Conservation (phyloP, 306 rosid species). For the Astragalus membranaceus region DNA sequence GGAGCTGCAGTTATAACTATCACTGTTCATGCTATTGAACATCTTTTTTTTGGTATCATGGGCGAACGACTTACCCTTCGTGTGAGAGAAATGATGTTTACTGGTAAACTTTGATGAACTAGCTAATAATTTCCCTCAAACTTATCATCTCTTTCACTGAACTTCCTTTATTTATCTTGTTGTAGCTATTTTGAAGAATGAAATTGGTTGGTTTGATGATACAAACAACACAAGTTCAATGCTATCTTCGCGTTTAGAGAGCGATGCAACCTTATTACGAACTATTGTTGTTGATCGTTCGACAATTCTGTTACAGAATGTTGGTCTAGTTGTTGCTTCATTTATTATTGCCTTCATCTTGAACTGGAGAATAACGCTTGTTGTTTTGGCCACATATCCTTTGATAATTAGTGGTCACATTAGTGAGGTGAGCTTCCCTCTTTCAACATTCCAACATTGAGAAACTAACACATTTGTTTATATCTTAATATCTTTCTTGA, state of each 20-base stretch:
- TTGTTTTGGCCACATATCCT: slow-evolving; percentile 88
- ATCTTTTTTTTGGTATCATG: slow-evolving; percentile 85
- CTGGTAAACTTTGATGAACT: slow-evolving; percentile 45
- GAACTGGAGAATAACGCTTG: slow-evolving; percentile 93
- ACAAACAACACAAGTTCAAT: slow-evolving; percentile 73
- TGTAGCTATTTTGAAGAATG: slow-evolving; percentile 92
- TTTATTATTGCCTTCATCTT: slow-evolving; percentile 78
- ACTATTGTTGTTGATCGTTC: slow-evolving; percentile 85
- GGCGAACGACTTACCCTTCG: slow-evolving; percentile 96
- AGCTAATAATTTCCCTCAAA: neutral
- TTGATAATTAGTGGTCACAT: slow-evolving; percentile 87
- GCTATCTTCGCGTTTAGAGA: slow-evolving; percentile 86
- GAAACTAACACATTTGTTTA: neutral
- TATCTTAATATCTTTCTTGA: neutral
- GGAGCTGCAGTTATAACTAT: slow-evolving; percentile 64
- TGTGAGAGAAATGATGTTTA: slow-evolving; percentile 80
- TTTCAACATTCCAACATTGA: neutral
- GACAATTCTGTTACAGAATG: slow-evolving; percentile 75
- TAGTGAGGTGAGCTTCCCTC: slow-evolving; percentile 86
- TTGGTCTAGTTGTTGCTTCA: slow-evolving; percentile 74
- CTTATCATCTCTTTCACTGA: neutral
- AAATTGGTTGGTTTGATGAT: slow-evolving; percentile 95
- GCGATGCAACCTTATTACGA: slow-evolving; percentile 69
- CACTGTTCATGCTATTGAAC: slow-evolving; percentile 74
- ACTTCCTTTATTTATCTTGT: slow-evolving; percentile 2